Base-by-base conservation (phyloP, 2,329 filamentous ascomycete genomes). In the Rachicladosporium sp. region DNA sequence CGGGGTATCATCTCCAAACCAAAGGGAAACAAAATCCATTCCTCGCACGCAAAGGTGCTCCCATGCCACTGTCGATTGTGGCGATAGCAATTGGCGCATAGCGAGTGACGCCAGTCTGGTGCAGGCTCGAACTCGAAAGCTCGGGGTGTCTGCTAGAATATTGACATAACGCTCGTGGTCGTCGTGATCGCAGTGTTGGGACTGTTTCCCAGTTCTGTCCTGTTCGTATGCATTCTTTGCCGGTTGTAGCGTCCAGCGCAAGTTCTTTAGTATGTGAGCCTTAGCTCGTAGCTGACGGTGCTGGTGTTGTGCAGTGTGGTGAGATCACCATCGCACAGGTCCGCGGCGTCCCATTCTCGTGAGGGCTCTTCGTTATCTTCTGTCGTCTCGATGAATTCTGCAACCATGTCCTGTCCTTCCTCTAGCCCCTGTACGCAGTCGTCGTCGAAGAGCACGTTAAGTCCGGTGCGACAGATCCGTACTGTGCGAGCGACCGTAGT, bases 321-420 rank as follows among this genome's bases (percentile, higher is more conserved):
- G 29, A 69, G 53, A 40, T 69, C 65, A 47, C 66, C 66, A 48
- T 71, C 67, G 41, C 64, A 64, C 19, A 69, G 59, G 45, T 69
- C 64, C 29, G 62, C 62, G 49, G 62, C 65, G 56, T 65, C 64
- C 72, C 65, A 76, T 55, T 70, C 71, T 52, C 64, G 68, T 31
- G 46, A 43, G 13, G 47, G 41, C 56, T 66, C 74, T 15, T 44
- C 46, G 43, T 51, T 60, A 37, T 66, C 58, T 36, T 64, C 57
- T 41, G 65, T 48, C 33, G 83, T 68, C 50, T 91, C 80, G 42
- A 83, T 71, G 43, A 80, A 74, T 50, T 81, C 76, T 32, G 74
- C 73, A 30, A 72, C 66, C 81, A 96, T 91, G 54, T 94, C 89
- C 60, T 96, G 86, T 27, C 87, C 88, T 63, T 98, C 91, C 2